phyloP scores from a whole-genome alignment of 306 rosid genomes.

The Cucumis hystrix region DNA sequence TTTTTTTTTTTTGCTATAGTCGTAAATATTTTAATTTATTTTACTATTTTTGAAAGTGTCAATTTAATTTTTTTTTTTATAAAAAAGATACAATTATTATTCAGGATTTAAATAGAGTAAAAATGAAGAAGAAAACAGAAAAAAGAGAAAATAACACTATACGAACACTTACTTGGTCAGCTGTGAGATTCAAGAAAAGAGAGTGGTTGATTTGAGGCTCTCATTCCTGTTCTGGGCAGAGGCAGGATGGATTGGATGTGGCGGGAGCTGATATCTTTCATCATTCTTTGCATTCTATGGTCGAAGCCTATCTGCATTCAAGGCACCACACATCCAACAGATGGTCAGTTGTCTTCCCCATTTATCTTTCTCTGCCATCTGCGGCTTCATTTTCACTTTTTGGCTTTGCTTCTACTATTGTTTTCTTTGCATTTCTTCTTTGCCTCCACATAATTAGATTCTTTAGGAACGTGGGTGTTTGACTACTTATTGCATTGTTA shows the following conservation, averaged over 20 bases:
- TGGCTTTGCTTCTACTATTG: neutral
- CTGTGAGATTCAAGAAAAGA: neutral
- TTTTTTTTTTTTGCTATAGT: too few relatives aligned
- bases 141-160: too few relatives aligned
- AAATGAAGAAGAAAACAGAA: too few relatives aligned
- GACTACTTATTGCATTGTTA: neutral
- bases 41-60: too few relatives aligned
- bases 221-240: neutral
- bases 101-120: too few relatives aligned
- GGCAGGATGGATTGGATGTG: conserved; percentile 34
- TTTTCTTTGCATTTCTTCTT: conserved; percentile 11
- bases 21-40: too few relatives aligned
- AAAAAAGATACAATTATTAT: too few relatives aligned
- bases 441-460: conserved; percentile 30
- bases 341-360: conserved; percentile 45
- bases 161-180: too few relatives aligned
- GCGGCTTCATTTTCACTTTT: neutral
- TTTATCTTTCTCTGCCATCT: neutral
- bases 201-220: conserved; percentile 1
- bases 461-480: neutral
- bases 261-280: conserved; percentile 26
- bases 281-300: conserved; percentile 46
- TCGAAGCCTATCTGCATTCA: conserved; percentile 31
- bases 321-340: conserved; percentile 79
- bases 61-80: too few relatives aligned